Evolutionary conservation across 768 basidiomycete genomes (phyloP), one percentile per base, ranked within the genome.

Genomic region (Amanita rubescens): DNA sequence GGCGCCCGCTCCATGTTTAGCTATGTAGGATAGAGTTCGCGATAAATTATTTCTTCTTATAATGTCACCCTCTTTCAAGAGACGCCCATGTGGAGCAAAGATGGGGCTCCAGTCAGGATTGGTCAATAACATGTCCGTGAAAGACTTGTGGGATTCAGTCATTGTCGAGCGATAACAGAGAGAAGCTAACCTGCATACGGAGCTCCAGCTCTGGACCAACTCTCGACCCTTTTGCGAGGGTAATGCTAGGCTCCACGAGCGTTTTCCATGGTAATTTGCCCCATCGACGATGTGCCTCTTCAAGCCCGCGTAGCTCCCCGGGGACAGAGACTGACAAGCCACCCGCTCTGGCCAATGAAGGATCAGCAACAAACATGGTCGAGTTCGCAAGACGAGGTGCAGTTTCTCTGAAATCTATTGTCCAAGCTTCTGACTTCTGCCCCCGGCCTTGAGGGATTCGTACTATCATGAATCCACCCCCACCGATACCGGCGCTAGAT

Each of bases 251-350:
- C 59, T 81, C 70, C 15, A 98, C 79, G 19, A 98, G 75, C 30
- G 77, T 70, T 39, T 75, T 69, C 96, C 96, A 98, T 0, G 85
- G 75, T 12, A 96, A 61, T 35, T 69, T 78, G 0, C 93, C 95
- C 84, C 94, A 96, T 24, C 84, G 77, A 38, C 75, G 71, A 67
- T 94, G 87, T 0, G 90, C 91, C 64, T 85, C 87, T 65, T 86
- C 82, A 32, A 97, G 76, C 9, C 94, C 96, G 20, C 86, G 79
- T 44, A 98, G 66, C 70, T 98, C 94, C 8, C 94, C 89, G 1
- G 96, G 96, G 0, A 96, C 85, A 20, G 81, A 94, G n/a, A 95
- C 81, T 4, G 92, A 67, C 51, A 97, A 70, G 3, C 96, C 94
- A 3, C 96, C 95, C 53, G 75, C 81, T 54, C 62, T 72, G 15